Conservation (phyloP, 2,329 filamentous ascomycete species). For the Beauveria asiatica region DNA sequence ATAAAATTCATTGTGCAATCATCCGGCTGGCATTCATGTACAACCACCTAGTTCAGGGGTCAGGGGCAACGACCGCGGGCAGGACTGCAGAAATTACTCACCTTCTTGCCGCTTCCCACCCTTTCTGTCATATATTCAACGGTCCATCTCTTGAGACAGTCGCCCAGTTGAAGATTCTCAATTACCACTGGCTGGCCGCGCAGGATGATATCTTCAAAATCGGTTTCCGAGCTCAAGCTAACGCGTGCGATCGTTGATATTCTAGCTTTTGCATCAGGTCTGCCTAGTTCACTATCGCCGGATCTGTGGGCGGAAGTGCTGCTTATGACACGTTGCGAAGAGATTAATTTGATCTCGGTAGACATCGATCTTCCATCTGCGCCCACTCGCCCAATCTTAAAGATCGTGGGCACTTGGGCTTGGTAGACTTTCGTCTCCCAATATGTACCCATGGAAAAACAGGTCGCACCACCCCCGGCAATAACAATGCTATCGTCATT, state of each 20-base stretch:
- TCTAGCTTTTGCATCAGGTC: constrained; percentile 13
- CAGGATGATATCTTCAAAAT: constrained; percentile 53
- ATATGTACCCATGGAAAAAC: constrained; percentile 83
- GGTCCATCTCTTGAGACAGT: constrained; percentile 60
- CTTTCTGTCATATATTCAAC: constrained; percentile 55
- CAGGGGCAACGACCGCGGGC: constrained; percentile 3
- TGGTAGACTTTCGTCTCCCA: constrained; percentile 61
- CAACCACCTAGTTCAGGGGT: constrained; percentile 45
- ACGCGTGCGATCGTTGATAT: constrained; percentile 40
- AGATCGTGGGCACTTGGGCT: constrained; percentile 20
- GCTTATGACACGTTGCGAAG: constrained; percentile 6
- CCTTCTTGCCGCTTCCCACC: constrained; percentile 53
- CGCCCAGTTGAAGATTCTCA: constrained; percentile 55
- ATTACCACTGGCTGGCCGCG: constrained; percentile 52
- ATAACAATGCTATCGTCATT: constrained; percentile 48
- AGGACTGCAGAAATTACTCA: constrained; percentile 24
- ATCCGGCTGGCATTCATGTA: constrained; percentile 55
- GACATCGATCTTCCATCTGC: not conserved
- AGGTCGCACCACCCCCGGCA: constrained; percentile 74
- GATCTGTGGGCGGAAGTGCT: constrained; percentile 8
- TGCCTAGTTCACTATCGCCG: not conserved
- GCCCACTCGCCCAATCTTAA: not conserved
- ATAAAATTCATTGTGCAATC: constrained; percentile 69
- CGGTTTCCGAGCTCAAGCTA: constrained; percentile 39
- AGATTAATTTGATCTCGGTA: not conserved